These are phyloP conservation scores for Triangularia setosa DNA, from an alignment of 2,329 filamentous ascomycete genomes.

Conservation along the genomic window DNA sequence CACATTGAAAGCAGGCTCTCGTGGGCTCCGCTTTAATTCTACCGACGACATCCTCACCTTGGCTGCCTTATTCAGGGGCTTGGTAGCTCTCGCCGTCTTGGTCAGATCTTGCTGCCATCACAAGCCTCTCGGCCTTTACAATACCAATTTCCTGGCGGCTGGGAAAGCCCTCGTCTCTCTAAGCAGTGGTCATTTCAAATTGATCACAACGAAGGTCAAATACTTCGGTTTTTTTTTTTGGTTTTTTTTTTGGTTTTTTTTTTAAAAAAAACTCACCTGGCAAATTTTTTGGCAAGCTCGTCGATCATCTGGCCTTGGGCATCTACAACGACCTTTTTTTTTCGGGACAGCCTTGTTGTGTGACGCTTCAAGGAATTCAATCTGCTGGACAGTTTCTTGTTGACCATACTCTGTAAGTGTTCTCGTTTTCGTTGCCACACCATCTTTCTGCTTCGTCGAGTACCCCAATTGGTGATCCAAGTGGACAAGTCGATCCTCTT, in stretches of 20 bases:
- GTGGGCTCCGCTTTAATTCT: background rate
- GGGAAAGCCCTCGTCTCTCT: background rate
- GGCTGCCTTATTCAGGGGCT: background rate
- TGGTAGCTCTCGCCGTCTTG: background rate
- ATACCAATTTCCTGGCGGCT: background rate
- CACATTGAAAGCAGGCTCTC: background rate
- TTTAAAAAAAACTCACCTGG: too few species aligned
- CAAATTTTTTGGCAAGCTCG: background rate
- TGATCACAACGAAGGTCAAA: background rate
- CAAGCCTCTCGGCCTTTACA: background rate
- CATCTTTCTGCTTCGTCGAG: background rate
- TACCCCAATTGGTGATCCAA: background rate
- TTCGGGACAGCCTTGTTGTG: background rate
- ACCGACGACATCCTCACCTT: background rate
- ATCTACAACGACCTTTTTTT: background rate
- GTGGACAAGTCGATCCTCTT: background rate
- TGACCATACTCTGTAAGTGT: background rate
- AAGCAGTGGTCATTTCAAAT: background rate
- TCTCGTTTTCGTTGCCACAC: background rate
- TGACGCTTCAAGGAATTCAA: background rate
- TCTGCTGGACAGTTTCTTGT: background rate
- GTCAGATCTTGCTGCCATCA: background rate
- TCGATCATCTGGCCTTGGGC: background rate
- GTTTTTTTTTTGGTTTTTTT: too few species aligned
- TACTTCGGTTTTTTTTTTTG: background rate